Percentiles rank a stretch among this genome's conserved stretches.
phyloP scores from a whole-genome alignment of 2,329 filamentous ascomycete species.

The Dryadomyces quercivorus region DNA sequence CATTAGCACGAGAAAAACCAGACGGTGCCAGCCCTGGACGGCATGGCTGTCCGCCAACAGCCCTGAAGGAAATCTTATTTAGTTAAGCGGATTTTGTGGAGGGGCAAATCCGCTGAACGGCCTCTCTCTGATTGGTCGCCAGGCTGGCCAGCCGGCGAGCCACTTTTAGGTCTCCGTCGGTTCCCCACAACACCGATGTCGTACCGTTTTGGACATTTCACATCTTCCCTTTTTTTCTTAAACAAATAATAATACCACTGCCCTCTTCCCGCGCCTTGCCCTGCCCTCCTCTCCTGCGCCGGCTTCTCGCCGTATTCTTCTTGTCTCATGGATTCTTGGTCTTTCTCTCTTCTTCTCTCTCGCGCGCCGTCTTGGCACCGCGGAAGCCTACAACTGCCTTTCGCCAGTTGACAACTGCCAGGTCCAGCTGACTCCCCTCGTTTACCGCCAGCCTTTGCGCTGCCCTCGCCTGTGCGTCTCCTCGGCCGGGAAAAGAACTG shows the following conservation, averaged over 20 bases:
- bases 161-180: slow-evolving; percentile 1
- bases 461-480: neutral
- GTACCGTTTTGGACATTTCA: slow-evolving; percentile 1
- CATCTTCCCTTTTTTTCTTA: neutral
- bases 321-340: neutral
- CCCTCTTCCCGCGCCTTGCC: neutral
- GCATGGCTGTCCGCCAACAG: no score
- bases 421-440: neutral
- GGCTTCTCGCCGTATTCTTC: neutral
- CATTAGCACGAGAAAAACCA: no score
- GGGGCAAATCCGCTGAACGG: neutral
- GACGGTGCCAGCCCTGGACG: no score
- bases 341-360: neutral
- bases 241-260: neutral
- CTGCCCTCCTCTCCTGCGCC: neutral
- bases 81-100: neutral
- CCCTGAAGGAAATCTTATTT: no score
- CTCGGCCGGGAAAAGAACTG: no score
- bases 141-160: neutral
- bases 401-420: neutral
- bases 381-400: no score
- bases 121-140: neutral
- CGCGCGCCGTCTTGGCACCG: no score
- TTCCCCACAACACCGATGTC: slow-evolving; percentile 4
- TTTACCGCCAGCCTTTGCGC: neutral